Evolutionary conservation across 2,329 filamentous ascomycete genomes (phyloP).

Genomic region (Beauveria brongniartii): DNA sequence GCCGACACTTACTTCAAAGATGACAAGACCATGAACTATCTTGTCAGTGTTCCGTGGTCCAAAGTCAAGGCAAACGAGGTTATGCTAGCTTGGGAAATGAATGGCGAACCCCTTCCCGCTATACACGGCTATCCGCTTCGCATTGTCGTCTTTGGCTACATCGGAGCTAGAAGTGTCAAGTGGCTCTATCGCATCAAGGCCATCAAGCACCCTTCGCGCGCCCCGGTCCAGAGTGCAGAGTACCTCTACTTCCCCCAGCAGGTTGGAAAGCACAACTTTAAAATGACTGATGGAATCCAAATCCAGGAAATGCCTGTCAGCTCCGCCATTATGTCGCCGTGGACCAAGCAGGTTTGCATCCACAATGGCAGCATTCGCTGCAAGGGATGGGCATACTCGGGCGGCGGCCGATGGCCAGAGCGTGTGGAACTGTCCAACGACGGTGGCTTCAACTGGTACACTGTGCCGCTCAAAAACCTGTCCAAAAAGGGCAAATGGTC

Average conservation of each 20-base stretch:
- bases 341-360: constrained; percentile 51
- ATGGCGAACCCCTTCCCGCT: constrained; percentile 60
- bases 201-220: constrained; percentile 45
- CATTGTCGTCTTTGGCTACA: constrained; percentile 56
- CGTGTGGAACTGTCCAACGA: constrained; percentile 56
- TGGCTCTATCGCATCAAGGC: constrained; percentile 57
- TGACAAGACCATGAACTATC: constrained; percentile 56
- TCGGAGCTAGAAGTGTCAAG: constrained; percentile 57
- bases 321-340: constrained; percentile 57
- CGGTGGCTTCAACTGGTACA: constrained; percentile 57
- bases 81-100: constrained; percentile 65
- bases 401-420: constrained; percentile 51
- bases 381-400: constrained; percentile 51
- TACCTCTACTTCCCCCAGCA: constrained; percentile 64
- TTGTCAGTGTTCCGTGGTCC: constrained; percentile 56
- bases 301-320: constrained; percentile 68
- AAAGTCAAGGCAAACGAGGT: constrained; percentile 63
- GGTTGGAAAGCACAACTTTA: constrained; percentile 57
- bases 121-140: constrained; percentile 49
- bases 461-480: constrained; percentile 51
- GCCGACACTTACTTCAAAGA: constrained; percentile 69
- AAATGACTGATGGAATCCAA: constrained; percentile 51
- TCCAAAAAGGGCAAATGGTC: constrained; percentile 54
- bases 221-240: constrained; percentile 56
- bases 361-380: constrained; percentile 51